A percentile compares a stretch with the other conserved stretches of the same genome.
These are phyloP conservation scores for Colletotrichum phormii DNA, from an alignment of 2,329 filamentous ascomycete species.

Conservation along the genomic window DNA sequence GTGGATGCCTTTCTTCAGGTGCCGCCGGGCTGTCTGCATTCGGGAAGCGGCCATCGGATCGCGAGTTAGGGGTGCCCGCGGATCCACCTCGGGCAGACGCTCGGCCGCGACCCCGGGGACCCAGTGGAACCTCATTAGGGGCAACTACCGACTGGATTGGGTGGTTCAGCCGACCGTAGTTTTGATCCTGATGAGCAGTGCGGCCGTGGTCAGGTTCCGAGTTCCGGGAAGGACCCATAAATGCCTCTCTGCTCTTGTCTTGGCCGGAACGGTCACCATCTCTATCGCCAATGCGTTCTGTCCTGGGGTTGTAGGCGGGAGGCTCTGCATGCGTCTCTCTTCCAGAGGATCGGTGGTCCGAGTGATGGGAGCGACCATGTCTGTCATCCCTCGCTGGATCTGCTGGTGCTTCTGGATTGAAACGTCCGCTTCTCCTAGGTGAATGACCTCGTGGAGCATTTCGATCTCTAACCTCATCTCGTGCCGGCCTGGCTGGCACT, in stretches of 20 bases:
- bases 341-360: conserved; percentile 45
- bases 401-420: conserved; percentile 45
- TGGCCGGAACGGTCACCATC: conserved; percentile 51
- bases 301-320: conserved; percentile 39
- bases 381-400: conserved; percentile 60
- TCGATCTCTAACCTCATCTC: conserved; percentile 54
- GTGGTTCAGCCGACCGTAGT: conserved; percentile 72
- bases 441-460: conserved; percentile 57
- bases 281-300: conserved; percentile 55
- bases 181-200: conserved; percentile 67
- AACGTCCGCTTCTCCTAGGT: conserved; percentile 58
- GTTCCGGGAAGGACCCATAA: conserved; percentile 49
- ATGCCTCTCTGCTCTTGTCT: conserved; percentile 58
- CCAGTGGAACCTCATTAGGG: conserved; percentile 63
- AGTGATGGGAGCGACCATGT: conserved; percentile 54
- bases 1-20: conserved; percentile 61
- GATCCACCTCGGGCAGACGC: conserved; percentile 52
- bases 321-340: conserved; percentile 48
- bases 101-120: conserved; percentile 64
- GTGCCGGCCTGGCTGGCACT: conserved; percentile 49
- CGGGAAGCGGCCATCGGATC: conserved; percentile 57
- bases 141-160: conserved; percentile 55
- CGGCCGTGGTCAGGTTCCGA: conserved; percentile 63
- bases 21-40: conserved; percentile 56
- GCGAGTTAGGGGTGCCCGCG: conserved; percentile 50